phyloP scores from a whole-genome alignment of 2,329 filamentous ascomycete species.

The Tolypocladium endophyticum region DNA sequence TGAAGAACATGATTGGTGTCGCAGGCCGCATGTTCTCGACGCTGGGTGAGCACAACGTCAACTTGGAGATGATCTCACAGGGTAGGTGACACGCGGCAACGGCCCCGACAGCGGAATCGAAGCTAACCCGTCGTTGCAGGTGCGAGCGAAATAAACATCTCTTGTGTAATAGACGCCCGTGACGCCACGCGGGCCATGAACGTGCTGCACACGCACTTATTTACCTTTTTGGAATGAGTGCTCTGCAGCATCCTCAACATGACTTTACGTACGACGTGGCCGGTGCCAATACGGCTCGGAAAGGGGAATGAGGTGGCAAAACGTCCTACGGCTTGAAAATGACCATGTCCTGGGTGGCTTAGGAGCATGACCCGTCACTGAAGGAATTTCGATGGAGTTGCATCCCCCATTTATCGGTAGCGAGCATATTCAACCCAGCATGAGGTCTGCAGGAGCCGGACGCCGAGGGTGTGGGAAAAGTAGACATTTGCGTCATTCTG shows the following conservation, averaged over 20 bases:
- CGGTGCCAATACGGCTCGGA: not conserved
- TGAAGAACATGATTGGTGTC: constrained; percentile 96
- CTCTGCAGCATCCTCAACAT: not conserved
- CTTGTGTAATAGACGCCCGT: constrained; percentile 85
- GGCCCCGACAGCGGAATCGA: not conserved
- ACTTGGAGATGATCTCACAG: constrained; percentile 99
- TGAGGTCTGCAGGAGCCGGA: not conserved
- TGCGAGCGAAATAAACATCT: constrained; percentile 98
- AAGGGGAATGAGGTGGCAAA: not conserved
- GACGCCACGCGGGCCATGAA: constrained; percentile 92
- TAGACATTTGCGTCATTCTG: not conserved
- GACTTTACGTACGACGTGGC: not conserved
- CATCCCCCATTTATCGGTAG: not conserved
- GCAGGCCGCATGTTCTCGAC: constrained; percentile 92
- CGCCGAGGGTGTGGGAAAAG: not conserved
- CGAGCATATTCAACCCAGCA: not conserved
- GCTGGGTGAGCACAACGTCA: constrained; percentile 84
- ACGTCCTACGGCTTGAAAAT: not conserved
- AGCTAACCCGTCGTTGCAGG: constrained; percentile 36
- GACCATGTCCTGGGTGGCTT: not conserved
- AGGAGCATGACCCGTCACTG: not conserved
- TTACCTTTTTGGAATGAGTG: constrained; percentile 70
- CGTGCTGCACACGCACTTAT: constrained; percentile 90
- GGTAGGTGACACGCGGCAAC: constrained; percentile 40
- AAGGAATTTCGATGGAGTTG: not conserved